Evolutionary conservation across 305 asterid genomes (phyloP).

Genomic region (Fraxinus dipetala): DNA sequence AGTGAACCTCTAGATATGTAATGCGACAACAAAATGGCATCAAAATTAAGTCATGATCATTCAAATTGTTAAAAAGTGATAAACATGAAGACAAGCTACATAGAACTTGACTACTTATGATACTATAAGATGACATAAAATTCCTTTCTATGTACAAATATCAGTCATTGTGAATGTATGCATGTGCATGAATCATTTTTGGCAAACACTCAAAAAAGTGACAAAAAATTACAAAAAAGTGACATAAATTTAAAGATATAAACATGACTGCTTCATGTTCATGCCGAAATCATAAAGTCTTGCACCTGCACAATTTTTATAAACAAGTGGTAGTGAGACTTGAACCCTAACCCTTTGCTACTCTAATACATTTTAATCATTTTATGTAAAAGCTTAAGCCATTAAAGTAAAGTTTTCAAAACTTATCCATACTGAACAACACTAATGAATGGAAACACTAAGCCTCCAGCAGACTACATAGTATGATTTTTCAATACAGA

Average conservation of each 20-base stretch:
- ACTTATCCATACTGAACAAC: neutral
- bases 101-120: too few species aligned
- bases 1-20: too few species aligned
- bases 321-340: neutral
- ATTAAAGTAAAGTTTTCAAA: neutral
- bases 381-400: neutral
- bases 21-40: too few species aligned
- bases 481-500: neutral
- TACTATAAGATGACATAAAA: too few species aligned
- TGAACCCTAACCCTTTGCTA: neutral
- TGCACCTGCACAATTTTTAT: neutral
- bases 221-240: too few species aligned
- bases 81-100: too few species aligned
- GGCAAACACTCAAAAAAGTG: too few species aligned
- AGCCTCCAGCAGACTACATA: neutral
- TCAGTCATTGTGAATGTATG: too few species aligned
- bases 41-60: too few species aligned
- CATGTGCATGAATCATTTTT: too few species aligned
- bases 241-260: neutral
- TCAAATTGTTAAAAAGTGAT: too few species aligned
- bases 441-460: neutral
- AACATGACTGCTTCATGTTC: neutral
- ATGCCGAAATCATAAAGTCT: neutral
- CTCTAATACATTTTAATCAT: neutral
- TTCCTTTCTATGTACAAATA: too few species aligned